Evolutionary conservation across 169 alveolate genomes (phyloP).

Genomic region (Plasmodium inui): DNA sequence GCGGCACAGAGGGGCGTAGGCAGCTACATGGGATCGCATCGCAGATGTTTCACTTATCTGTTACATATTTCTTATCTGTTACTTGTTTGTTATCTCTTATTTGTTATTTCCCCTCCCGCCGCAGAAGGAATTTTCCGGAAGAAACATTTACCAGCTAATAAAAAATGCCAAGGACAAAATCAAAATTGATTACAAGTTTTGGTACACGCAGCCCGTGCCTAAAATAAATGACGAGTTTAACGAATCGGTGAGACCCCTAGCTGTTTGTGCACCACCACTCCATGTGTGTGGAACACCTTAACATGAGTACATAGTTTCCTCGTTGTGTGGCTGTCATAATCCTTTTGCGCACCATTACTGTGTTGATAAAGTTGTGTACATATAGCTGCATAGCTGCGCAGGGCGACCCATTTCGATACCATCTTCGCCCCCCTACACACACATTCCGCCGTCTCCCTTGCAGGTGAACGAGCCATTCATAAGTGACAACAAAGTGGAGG

Average conservation of each 20-base stretch:
- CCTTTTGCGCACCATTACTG: not conserved
- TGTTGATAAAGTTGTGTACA: not conserved
- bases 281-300: not conserved
- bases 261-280: not conserved
- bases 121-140: slow-evolving; percentile 61
- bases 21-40: not conserved
- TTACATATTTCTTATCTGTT: not conserved
- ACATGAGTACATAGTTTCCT: not conserved
- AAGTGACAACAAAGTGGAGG: slow-evolving; percentile 72
- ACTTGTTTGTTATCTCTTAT: not conserved
- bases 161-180: slow-evolving; percentile 54
- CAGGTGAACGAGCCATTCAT: slow-evolving; percentile 76
- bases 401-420: not conserved
- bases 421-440: not conserved
- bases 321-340: not conserved
- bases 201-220: slow-evolving; percentile 98
- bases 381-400: not conserved
- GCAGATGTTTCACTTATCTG: not conserved
- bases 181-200: slow-evolving; percentile 90
- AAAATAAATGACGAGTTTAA: slow-evolving; percentile 85
- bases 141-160: slow-evolving; percentile 42
- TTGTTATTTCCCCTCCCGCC: not conserved
- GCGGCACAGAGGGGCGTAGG: not conserved
- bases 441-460: slow-evolving; percentile 8
- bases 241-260: slow-evolving; percentile 33